Evolutionary conservation across 805 yeast genomes (phyloP), one percentile per base, ranked within the genome.

Genomic region (Candida sonorensis): DNA sequence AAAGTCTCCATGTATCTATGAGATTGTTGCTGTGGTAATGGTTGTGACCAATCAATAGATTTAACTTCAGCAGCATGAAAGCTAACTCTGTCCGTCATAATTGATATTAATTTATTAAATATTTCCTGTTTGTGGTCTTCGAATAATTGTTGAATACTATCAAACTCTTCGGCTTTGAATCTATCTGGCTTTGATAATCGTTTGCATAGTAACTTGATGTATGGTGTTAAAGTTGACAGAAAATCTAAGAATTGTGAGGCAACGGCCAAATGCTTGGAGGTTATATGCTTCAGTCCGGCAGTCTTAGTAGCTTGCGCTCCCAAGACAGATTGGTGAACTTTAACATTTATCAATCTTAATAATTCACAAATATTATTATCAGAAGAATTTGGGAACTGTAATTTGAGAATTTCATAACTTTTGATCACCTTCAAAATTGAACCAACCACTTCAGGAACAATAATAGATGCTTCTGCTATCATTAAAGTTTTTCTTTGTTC

Each of bases 261-360:
- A 24, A 81, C 62, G 1, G 86, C 78, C 31, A 81, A 50, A 51
- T 81, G 84, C 42, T 76, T 77, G 2, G 86, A 79, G 4, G 84
- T 77, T 31, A 82, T 81, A 47, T 81, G 87, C 41, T 70, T 75
- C 31, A 81, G 60, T 0, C 84, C 86, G 0, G 90, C 83, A 1
- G 87, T 72, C 41, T 75, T 57, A 2, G 83, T 79, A 1, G 90
- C 90, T 26, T 82, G 84, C 1, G 88, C 86, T 27, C 78, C 81
- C 23, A 82, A 58, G 24, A 82, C 77, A 4, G 82, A 71, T 39
- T 73, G 72, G 4, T 72, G 67, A 5, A 72, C 59, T 37, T 76
- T 70, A 12, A 72, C 53, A 43, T 81, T 79, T 46, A 72, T 57
- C 9, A 68, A 55, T 26, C 67, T 66, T 27, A 78, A 42, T n/a